Conservation (phyloP, 345 rosid species). For the Eucalyptus marginata region DNA sequence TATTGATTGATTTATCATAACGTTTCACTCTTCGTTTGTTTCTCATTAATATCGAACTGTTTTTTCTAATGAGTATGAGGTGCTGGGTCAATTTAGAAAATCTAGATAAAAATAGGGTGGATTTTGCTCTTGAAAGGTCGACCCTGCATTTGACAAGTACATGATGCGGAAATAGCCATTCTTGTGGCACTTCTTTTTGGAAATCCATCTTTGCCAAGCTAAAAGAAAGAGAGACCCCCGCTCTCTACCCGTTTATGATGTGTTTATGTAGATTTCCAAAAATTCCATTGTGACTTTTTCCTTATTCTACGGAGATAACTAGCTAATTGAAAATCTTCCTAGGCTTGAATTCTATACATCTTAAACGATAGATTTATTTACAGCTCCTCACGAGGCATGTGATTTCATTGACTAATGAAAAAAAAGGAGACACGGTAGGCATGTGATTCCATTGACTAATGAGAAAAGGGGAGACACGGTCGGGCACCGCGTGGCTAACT, state of each 20-base stretch:
- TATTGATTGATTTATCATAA: accelerated
- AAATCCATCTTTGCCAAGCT: too few relatives aligned
- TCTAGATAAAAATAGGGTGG: neutral
- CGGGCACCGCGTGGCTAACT: accelerated
- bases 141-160: neutral
- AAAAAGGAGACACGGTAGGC: too few relatives aligned
- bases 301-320: too few relatives aligned
- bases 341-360: neutral
- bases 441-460: too few relatives aligned
- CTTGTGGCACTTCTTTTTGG: too few relatives aligned
- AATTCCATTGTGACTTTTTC: too few relatives aligned
- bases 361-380: too few relatives aligned
- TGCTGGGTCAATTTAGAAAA: neutral
- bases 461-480: neutral
- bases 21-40: neutral
- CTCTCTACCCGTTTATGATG: too few relatives aligned
- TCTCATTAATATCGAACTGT: neutral
- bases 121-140: neutral
- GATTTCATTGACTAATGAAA: neutral
- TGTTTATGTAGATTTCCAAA: too few relatives aligned
- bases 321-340: neutral
- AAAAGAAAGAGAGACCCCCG: too few relatives aligned
- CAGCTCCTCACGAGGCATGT: neutral
- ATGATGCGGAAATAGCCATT: too few relatives aligned
- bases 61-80: accelerated